phyloP scores from a whole-genome alignment of 768 basidiomycete species.

The Trametes coccinea region DNA sequence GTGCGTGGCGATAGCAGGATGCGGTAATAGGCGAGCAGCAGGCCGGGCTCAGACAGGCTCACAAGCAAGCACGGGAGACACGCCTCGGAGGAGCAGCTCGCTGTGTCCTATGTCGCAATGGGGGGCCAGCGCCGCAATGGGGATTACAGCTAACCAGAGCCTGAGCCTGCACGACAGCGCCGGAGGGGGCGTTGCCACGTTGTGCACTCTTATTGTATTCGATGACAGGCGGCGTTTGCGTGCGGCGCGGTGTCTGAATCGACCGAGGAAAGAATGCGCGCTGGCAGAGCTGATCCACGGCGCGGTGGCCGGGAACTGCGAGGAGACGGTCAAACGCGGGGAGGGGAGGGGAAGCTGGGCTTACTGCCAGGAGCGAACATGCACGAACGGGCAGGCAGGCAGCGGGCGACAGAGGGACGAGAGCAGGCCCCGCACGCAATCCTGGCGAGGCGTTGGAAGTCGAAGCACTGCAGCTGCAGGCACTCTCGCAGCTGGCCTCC shows the following conservation, averaged over 20 bases:
- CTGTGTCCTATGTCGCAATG: constrained; percentile 7
- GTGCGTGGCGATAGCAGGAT: background rate
- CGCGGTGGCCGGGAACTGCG: background rate
- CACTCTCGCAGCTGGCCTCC: too few relatives aligned
- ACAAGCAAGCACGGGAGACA: background rate
- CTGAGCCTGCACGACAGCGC: constrained; percentile 4
- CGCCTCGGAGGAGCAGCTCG: constrained; percentile 16
- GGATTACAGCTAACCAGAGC: background rate
- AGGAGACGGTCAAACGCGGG: constrained; percentile 4
- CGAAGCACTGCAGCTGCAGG: too few relatives aligned
- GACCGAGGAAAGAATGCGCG: background rate
- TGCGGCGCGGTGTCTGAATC: background rate
- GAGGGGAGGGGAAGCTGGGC: constrained; percentile 8
- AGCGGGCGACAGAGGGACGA: constrained; percentile 19
- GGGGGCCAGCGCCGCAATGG: background rate
- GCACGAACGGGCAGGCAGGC: constrained; percentile 34
- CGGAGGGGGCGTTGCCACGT: constrained; percentile 28
- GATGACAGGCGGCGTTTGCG: constrained; percentile 15
- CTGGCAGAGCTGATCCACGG: background rate
- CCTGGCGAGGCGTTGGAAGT: background rate
- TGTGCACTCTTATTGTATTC: constrained; percentile 30
- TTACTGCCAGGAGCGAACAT: constrained; percentile 25
- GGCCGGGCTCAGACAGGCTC: background rate
- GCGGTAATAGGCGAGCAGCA: background rate
- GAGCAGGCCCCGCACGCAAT: background rate